A percentile compares a stretch with the other conserved stretches of the same genome.
phyloP scores from a whole-genome alignment of 176 grass and related monocot species.

The Leersia perrieri region DNA sequence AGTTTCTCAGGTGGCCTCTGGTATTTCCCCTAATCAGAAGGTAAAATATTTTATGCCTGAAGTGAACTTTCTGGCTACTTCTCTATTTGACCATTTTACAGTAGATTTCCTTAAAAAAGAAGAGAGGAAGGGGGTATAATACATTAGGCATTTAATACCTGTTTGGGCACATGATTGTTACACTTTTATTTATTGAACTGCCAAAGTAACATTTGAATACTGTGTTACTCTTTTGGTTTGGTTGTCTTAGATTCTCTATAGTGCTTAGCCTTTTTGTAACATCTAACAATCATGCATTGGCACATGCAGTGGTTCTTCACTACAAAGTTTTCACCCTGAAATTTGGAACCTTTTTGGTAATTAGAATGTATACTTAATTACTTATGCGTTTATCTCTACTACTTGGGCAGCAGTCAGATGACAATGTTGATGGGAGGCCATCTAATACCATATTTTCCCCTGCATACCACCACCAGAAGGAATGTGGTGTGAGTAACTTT shows the following conservation, averaged over 20 bases:
- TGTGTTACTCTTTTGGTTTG: neutral
- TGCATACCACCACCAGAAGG: slow-evolving; percentile 65
- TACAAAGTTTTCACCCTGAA: neutral
- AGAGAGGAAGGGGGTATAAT: neutral
- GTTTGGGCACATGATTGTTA: neutral
- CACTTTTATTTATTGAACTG: neutral
- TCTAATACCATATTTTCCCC: slow-evolving; percentile 62
- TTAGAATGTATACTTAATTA: neutral
- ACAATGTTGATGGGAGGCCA: slow-evolving; percentile 20
- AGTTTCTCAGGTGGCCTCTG: neutral
- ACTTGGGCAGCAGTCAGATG: slow-evolving; percentile 40
- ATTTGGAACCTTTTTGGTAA: neutral
- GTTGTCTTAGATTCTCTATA: neutral
- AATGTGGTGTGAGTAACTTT: slow-evolving; percentile 27
- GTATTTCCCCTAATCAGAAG: slow-evolving; percentile 9
- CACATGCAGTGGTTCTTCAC: neutral
- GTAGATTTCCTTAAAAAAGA: slow-evolving; percentile 1
- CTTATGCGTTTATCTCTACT: slow-evolving; percentile 12
- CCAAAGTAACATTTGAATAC: neutral
- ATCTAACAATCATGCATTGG: neutral
- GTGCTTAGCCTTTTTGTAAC: neutral
- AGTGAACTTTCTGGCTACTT: neutral
- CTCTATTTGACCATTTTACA: neutral
- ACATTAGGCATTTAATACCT: neutral
- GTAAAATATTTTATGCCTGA: slow-evolving; percentile 17